These are phyloP conservation scores for Fusarium phyllophilum DNA, from an alignment of 2,329 filamentous ascomycete species.

Conservation along the genomic window DNA sequence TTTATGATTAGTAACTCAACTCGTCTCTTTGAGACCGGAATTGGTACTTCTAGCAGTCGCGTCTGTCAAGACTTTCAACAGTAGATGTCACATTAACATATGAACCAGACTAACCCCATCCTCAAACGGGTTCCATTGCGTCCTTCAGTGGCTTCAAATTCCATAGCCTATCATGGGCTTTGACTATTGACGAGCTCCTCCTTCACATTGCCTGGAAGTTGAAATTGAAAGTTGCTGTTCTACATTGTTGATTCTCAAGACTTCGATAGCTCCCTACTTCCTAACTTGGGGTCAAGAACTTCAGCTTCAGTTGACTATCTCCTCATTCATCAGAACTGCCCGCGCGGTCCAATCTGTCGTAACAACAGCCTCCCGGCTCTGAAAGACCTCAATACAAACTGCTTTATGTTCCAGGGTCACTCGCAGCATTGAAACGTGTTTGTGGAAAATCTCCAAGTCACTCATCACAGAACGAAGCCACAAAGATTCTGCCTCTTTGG, in stretches of 20 bases:
- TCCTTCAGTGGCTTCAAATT: background rate
- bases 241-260: no score
- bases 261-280: background rate
- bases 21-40: no score
- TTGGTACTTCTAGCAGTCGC: background rate
- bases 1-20: background rate
- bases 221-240: accelerated
- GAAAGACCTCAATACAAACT: background rate
- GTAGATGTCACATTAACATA: no score
- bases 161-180: no score
- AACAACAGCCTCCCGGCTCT: background rate
- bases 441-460: background rate
- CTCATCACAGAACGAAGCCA: no score
- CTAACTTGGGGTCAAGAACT: background rate
- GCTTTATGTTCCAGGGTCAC: background rate
- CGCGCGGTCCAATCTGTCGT: background rate
- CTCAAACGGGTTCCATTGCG: background rate
- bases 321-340: background rate
- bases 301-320: background rate
- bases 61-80: background rate
- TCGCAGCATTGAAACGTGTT: background rate
- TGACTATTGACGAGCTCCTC: accelerated
- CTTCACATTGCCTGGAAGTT: background rate
- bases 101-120: background rate
- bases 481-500: background rate